Evolutionary conservation across 164 flowering plant species (phyloP), one percentile per base, ranked within the genome.

Genomic region (Nymphaea thermarum): DNA sequence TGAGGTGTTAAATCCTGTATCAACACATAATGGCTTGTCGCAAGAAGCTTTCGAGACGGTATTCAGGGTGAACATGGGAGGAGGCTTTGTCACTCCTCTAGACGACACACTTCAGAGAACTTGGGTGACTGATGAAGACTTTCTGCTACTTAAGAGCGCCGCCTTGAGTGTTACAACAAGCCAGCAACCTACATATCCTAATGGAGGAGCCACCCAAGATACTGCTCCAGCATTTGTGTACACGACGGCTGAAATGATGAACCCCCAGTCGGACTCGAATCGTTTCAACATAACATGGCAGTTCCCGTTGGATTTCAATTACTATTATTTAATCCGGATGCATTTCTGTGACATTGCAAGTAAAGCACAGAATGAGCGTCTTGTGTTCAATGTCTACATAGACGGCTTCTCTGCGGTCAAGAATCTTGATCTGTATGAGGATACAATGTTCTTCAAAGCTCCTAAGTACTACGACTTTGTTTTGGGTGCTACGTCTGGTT

Each of bases 21-120:
- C 5, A 1, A 51, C 6, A 0, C 64, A 17, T 36, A 43, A 44
- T 4, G 75, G 66, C 67, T 68, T 90, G 67, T 43, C 15, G 57
- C 72, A 57, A 2, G 80, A 74, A 43, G 89, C 89, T 0, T 67
- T 92, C n/a, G 88, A 87, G 82, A 91, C 96, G 1, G 79, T 84
- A 43, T 71, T 67, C 36, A 80, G 98, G 76, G 82, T 89, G 6
- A 89, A 91, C 64, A 88, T 91, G 89, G 98, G 98, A 1, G 83
- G 82, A 42, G 44, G 11, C 6, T 36, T 60, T 1, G 83, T 91
- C 0, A 10, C 66, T 6, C 83, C 88, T 7, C 70, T 57, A 12
- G 80, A 85, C 59, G 98, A 91, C 71, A 72, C 87, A 7, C 67
- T 82, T 8, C 77, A 78, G 74, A 70, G 98, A 41, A 67, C 66